Percentiles rank a stretch among this genome's conserved stretches.
These are phyloP conservation scores for Fusarium tanahbumbuense DNA, from an alignment of 2,329 filamentous ascomycete species.

Conservation along the genomic window DNA sequence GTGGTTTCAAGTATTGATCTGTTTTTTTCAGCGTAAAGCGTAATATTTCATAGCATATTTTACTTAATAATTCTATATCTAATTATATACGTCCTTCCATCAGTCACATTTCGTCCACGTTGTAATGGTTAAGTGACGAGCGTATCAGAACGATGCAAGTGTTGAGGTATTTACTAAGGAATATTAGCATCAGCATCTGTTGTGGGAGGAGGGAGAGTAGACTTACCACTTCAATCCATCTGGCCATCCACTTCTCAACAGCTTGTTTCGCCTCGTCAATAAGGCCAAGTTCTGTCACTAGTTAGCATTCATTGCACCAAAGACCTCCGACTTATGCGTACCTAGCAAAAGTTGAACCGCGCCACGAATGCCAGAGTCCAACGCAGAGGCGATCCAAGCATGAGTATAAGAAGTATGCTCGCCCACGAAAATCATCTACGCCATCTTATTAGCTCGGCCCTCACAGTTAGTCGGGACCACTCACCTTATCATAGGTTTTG, in stretches of 20 bases:
- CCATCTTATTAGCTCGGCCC: too few species aligned
- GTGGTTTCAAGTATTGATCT: constrained; percentile 13
- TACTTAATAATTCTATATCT: not conserved
- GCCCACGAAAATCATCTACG: constrained; percentile 20
- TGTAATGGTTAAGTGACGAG: too few species aligned
- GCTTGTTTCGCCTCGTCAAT: constrained; percentile 16
- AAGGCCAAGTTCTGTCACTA: not conserved
- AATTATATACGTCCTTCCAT: accelerated
- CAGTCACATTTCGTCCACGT: accelerated
- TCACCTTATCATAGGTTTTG: constrained; percentile 17
- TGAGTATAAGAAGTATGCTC: constrained; percentile 18
- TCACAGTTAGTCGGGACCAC: too few species aligned
- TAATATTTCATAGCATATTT: accelerated
- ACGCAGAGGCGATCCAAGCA: constrained; percentile 15
- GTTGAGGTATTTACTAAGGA: not conserved
- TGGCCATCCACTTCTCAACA: constrained; percentile 19
- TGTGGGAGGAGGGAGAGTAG: accelerated
- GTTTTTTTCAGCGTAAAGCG: not conserved
- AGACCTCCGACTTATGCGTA: accelerated
- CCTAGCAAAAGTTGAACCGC: constrained; percentile 5
- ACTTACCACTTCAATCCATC: constrained; percentile 26
- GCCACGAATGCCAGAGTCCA: constrained; percentile 14
- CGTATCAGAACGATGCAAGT: too few species aligned
- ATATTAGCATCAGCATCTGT: not conserved
- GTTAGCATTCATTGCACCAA: accelerated